Base-by-base conservation (phyloP, 2,329 filamentous ascomycete genomes). In the Colletotrichum simmondsii region DNA sequence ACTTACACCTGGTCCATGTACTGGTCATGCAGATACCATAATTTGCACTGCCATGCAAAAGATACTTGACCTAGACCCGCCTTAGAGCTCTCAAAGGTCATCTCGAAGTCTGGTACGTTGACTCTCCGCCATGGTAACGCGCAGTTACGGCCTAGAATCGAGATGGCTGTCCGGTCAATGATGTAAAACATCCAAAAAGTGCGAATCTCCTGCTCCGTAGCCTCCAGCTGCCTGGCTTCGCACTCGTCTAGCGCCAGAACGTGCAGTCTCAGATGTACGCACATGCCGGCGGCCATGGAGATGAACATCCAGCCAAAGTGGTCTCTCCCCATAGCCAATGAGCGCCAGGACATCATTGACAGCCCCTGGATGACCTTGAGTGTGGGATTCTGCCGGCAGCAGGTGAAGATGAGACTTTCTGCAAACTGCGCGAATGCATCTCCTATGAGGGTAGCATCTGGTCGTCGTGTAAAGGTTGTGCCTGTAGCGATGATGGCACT, bases 131-230 rank as follows among this genome's bases (percentile, higher is more conserved):
- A 75, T 2, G 74, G 74, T 16, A 75, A 42, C 3, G 70, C 74
- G 26, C 74, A 75, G 46, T 75, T 75, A 30, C 74, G 68, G 6
- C 74, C 74, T 1, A 75, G 69, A 5, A 75, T 73, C 1, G 74
- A 73, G 16, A 75, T 75, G 32, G 74, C 72, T 12, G 74, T 75
- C 24, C 74, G 68, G 22, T 75, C 74, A 12, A 73, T 74, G 24
- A 75, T 68, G 37, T 75, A 75, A 49, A 75, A 75, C 74, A 75
- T 75, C 74, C 74, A 75, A 19, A 75, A 75, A 0, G 69, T 75
- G 14, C 69, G 62, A 8, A 75, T 73, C n/a, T 75, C 72, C 4
- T 70, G 54, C 28, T 73, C 69, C 5, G 62, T 68, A 16, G 74
- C 72, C 30, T 74, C 67, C n/a, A 74, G 68, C 32, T 63, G 67